Percentiles rank a stretch among this genome's conserved stretches.
Conservation (phyloP, 495 filamentous ascomycete genomes). For the Podospora appendiculata region DNA sequence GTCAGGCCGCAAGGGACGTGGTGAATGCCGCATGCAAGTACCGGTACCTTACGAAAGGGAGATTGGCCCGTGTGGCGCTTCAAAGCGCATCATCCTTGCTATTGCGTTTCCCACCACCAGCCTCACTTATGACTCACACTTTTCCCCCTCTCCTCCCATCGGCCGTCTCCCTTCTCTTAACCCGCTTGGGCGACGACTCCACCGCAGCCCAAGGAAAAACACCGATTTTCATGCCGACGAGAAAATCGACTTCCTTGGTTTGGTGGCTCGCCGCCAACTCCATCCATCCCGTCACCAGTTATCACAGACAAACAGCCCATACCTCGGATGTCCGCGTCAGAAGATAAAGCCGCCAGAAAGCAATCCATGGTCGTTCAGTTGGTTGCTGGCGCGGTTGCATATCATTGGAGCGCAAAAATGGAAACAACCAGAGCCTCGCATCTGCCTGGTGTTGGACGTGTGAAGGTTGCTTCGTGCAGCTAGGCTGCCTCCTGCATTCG, state of each 20-base stretch:
- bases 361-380: too few relatives aligned
- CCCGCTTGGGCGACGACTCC: neutral
- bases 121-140: slow-evolving; percentile 19
- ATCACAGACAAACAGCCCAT: too few relatives aligned
- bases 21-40: slow-evolving; percentile 6
- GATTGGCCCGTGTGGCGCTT: slow-evolving; percentile 11
- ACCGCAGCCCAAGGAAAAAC: neutral
- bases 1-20: slow-evolving; percentile 3
- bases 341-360: too few relatives aligned
- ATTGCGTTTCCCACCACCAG: slow-evolving; percentile 5
- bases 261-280: too few relatives aligned
- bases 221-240: neutral
- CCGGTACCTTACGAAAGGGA: slow-evolving; percentile 3
- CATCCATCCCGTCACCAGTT: too few relatives aligned
- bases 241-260: too few relatives aligned
- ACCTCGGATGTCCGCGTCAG: too few relatives aligned
- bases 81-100: slow-evolving; percentile 4
- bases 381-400: too few relatives aligned
- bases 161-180: too few relatives aligned
- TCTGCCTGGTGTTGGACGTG: neutral
- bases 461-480: neutral
- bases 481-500: neutral
- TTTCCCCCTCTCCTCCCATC: neutral
- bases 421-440: neutral
- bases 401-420: neutral